A percentile compares a stretch with the other conserved stretches of the same genome.
Evolutionary conservation across 2,329 filamentous ascomycete species (phyloP).

Genomic region (Colletotrichum sp.): DNA sequence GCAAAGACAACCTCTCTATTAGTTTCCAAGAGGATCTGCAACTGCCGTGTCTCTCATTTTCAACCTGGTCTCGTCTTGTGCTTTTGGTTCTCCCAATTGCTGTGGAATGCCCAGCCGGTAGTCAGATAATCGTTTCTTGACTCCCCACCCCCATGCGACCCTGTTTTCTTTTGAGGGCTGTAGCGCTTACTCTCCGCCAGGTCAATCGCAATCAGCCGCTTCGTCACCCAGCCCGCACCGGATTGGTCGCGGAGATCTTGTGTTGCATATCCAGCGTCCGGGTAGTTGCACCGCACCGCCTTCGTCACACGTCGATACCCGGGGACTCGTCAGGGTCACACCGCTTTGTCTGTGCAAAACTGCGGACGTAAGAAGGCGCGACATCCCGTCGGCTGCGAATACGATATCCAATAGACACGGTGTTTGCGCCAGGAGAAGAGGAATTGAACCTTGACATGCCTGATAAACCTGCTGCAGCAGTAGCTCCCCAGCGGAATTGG

Average conservation of each 20-base stretch:
- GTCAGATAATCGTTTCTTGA: neutral
- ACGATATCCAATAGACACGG: neutral
- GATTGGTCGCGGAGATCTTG: neutral
- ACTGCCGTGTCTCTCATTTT: neutral
- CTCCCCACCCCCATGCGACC: neutral
- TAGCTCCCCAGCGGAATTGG: neutral
- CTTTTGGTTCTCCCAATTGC: neutral
- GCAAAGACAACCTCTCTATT: neutral
- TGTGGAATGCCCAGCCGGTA: neutral
- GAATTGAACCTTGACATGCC: fast-evolving
- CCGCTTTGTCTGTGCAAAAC: neutral
- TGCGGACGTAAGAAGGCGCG: neutral
- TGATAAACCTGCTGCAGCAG: neutral
- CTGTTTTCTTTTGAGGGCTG: neutral
- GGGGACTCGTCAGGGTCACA: neutral
- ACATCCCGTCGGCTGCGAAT: neutral
- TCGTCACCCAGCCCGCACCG: no score
- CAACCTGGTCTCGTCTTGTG: neutral
- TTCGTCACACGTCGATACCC: neutral
- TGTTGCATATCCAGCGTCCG: neutral
- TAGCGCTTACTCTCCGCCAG: neutral
- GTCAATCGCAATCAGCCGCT: neutral
- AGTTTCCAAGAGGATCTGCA: neutral
- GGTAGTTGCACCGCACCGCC: neutral
- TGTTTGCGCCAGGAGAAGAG: neutral